Evolutionary conservation across 352 stramenopile species (phyloP).

Genomic region (Globisporangium sylvaticum): DNA sequence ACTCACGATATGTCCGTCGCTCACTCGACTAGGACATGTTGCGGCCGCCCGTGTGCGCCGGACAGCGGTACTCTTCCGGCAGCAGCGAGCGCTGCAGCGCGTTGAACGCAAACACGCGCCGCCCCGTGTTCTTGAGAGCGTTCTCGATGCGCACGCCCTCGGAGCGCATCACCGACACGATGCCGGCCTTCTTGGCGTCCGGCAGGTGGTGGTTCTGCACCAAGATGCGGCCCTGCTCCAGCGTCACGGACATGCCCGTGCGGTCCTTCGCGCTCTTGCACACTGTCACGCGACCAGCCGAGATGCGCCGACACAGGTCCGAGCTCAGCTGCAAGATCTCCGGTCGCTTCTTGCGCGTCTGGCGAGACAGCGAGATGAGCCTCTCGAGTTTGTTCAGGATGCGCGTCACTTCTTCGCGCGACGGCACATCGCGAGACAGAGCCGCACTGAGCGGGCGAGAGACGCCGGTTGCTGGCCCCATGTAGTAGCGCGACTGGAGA

Average conservation of each 20-base stretch:
- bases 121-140: slow-evolving; percentile 78
- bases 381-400: slow-evolving; percentile 64
- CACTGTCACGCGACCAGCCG: slow-evolving; percentile 90
- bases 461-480: slow-evolving; percentile 4
- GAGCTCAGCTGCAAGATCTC: slow-evolving; percentile 86
- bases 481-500: slow-evolving; percentile 32
- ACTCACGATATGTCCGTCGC: background rate
- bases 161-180: slow-evolving; percentile 80
- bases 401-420: slow-evolving; percentile 52
- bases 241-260: slow-evolving; percentile 96
- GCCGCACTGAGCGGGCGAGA: background rate
- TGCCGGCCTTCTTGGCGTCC: slow-evolving; percentile 66
- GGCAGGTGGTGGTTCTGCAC: slow-evolving; percentile 73
- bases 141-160: slow-evolving; percentile 86
- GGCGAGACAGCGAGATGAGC: slow-evolving; percentile 58
- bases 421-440: slow-evolving; percentile 15
- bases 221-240: slow-evolving; percentile 90
- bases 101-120: slow-evolving; percentile 84
- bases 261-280: slow-evolving; percentile 98
- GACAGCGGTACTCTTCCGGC: slow-evolving; percentile 81
- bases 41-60: slow-evolving; percentile 66
- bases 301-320: slow-evolving; percentile 75
- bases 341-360: slow-evolving; percentile 77
- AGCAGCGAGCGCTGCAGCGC: slow-evolving; percentile 76
- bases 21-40: slow-evolving; percentile 60